Base-by-base conservation (phyloP, 768 basidiomycete species). In the Xerocomellus dryophilus region DNA sequence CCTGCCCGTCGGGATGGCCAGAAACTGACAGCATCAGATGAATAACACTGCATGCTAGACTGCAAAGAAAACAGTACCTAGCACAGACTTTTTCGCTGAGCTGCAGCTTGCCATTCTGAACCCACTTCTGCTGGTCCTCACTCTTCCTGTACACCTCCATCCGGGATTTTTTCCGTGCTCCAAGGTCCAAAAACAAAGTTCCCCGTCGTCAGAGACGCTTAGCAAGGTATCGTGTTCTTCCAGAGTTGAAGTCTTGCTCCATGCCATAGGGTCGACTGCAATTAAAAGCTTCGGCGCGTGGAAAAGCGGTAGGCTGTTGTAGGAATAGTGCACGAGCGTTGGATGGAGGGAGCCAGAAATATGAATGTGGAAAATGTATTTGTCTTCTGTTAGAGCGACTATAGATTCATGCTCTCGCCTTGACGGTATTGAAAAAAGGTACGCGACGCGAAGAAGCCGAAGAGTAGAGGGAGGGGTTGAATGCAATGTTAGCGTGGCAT, bases 181-280 rank as follows among this genome's bases (percentile, higher is more conserved):
- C 1, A 84, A 83, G 17, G 80, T 78, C 94, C 94, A 98, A 66
- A 94, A 97, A 25, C 85, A 82, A n/a, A 98, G 72, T 53, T 88
- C 87, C 0, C 94, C 94, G 0, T 78, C 72, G 42, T 79, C 76
- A 0, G 88, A 85, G 15, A 97, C 78, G 50, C 91, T 94, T 35
- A 95, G 73, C 10, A 98, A 71, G 36, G 86, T 83, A 63, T 95
- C 93, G 58, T 81, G 84, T 47, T 78, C 78, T 29, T 71, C 73
- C 74, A 78, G 77, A 36, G 73, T 64, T 7, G 72, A 67, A 20
- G 71, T 69, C 51, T 71, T 68, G 47, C 82, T 81, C 91, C 91
- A 91, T 9, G 84, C 85, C 91, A 92, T 93, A 0, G 91, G 91
- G 66, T 93, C 91, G 7, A 93, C 89, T 14, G 88, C 86, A 25